A percentile compares a stretch with the other conserved stretches of the same genome.
phyloP scores from a whole-genome alignment of 495 filamentous ascomycete genomes.

The Umbilicaria muhlenbergii region DNA sequence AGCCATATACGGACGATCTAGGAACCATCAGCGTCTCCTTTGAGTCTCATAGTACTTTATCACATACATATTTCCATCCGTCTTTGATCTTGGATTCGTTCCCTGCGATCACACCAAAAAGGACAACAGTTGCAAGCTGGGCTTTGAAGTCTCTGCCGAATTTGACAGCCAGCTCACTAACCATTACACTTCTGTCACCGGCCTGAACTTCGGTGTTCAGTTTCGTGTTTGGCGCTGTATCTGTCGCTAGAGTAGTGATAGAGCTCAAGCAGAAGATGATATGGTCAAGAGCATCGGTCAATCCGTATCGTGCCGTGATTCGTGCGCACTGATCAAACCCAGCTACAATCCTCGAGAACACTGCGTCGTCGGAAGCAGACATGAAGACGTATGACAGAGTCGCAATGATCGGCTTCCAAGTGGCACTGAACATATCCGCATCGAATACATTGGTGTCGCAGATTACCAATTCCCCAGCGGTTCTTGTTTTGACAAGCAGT shows the following conservation, averaged over 20 bases:
- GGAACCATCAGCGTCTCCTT: constrained; percentile 8
- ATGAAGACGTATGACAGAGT: constrained; percentile 97
- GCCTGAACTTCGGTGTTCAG: constrained; percentile 95
- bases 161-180: constrained; percentile 93
- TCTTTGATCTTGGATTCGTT: constrained; percentile 61
- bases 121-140: constrained; percentile 80
- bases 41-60: background rate
- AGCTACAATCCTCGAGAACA: constrained; percentile 82
- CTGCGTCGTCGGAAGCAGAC: constrained; percentile 94
- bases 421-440: constrained; percentile 92
- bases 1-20: constrained; percentile 81
- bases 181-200: constrained; percentile 89
- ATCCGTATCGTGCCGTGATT: constrained; percentile 72
- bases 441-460: constrained; percentile 93
- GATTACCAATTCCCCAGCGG: constrained; percentile 52
- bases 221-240: constrained; percentile 58
- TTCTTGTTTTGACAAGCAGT: constrained; percentile 70
- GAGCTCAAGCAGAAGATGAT: constrained; percentile 78
- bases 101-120: constrained; percentile 77
- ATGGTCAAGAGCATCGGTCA: constrained; percentile 79
- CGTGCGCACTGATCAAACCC: constrained; percentile 94
- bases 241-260: constrained; percentile 73
- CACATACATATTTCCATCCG: constrained; percentile 71
- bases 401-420: constrained; percentile 88
- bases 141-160: constrained; percentile 90